phyloP scores from a whole-genome alignment of 2,329 filamentous ascomycete genomes.

The Claviceps sp. region DNA sequence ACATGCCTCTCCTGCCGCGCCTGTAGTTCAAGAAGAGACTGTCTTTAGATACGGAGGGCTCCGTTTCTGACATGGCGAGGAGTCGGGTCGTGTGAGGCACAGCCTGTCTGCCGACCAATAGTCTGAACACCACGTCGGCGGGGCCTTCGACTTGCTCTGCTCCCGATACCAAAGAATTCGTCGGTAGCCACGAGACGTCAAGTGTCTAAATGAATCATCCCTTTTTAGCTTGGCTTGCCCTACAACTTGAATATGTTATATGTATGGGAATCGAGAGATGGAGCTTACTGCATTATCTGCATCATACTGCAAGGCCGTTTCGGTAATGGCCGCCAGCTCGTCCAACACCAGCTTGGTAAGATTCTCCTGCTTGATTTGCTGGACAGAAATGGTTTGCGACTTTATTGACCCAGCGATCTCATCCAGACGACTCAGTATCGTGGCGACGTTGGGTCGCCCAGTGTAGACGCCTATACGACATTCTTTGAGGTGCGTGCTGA shows the following conservation, averaged over 20 bases:
- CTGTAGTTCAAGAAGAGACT: slow-evolving; percentile 12
- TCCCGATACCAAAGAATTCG: slow-evolving; percentile 4
- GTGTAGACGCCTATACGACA: slow-evolving; percentile 18
- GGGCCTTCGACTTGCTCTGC: slow-evolving; percentile 22
- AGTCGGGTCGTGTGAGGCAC: slow-evolving; percentile 4
- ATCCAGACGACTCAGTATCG: slow-evolving; percentile 24
- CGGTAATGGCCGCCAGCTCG: slow-evolving; percentile 20
- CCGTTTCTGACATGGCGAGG: slow-evolving; percentile 11
- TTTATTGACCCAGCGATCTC: slow-evolving; percentile 15
- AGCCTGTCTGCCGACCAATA: slow-evolving; percentile 22
- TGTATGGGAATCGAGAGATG: not conserved
- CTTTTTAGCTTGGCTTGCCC: not conserved
- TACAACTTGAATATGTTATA: no score
- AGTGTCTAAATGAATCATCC: slow-evolving; percentile 12
- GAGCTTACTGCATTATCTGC: slow-evolving; percentile 11
- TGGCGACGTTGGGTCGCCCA: slow-evolving; percentile 16
- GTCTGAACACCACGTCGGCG: slow-evolving; percentile 31
- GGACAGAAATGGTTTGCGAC: slow-evolving; percentile 15
- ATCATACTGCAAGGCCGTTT: slow-evolving; percentile 15
- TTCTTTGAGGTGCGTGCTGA: slow-evolving; percentile 11
- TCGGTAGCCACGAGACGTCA: slow-evolving; percentile 30
- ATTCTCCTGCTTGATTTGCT: slow-evolving; percentile 8
- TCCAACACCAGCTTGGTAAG: slow-evolving; percentile 13
- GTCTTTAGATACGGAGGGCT: not conserved
- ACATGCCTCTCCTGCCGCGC: slow-evolving; percentile 19